phyloP scores from a whole-genome alignment of 108 stramenopile genomes.

The Ochromonas danica region DNA sequence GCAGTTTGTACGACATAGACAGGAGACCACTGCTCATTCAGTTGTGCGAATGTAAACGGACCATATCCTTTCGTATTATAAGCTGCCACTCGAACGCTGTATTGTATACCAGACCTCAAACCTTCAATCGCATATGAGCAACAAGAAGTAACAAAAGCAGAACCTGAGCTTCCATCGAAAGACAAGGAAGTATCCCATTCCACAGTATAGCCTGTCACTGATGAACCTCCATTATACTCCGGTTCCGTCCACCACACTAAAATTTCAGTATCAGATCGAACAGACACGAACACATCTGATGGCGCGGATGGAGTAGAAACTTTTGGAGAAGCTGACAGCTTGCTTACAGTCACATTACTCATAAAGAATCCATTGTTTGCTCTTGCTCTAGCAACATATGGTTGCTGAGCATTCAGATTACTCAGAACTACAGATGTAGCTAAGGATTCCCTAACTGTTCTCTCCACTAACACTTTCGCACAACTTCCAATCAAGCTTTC shows the following conservation, averaged over 20 bases:
- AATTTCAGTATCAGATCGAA: slow-evolving; percentile 22
- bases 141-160: background rate
- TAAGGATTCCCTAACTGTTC: background rate
- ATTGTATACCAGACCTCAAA: slow-evolving; percentile 37
- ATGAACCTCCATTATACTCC: background rate
- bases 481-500: background rate
- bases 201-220: slow-evolving; percentile 20
- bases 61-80: slow-evolving; percentile 47
- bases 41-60: slow-evolving; percentile 31
- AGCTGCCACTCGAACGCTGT: slow-evolving; percentile 55
- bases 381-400: background rate
- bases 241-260: slow-evolving; percentile 28
- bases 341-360: background rate
- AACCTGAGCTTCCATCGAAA: background rate
- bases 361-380: slow-evolving; percentile 2
- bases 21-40: slow-evolving; percentile 6
- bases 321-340: slow-evolving; percentile 1
- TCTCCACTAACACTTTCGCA: background rate
- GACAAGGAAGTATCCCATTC: slow-evolving; percentile 16
- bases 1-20: background rate
- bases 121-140: slow-evolving; percentile 43
- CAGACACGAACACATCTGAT: background rate
- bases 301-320: slow-evolving; percentile 12
- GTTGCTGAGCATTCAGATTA: background rate
- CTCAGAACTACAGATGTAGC: background rate